Evolutionary conservation across 371 early-diverging fungal species (phyloP), one percentile per base, ranked within the genome.

Genomic region (Syncephalis fuscata): DNA sequence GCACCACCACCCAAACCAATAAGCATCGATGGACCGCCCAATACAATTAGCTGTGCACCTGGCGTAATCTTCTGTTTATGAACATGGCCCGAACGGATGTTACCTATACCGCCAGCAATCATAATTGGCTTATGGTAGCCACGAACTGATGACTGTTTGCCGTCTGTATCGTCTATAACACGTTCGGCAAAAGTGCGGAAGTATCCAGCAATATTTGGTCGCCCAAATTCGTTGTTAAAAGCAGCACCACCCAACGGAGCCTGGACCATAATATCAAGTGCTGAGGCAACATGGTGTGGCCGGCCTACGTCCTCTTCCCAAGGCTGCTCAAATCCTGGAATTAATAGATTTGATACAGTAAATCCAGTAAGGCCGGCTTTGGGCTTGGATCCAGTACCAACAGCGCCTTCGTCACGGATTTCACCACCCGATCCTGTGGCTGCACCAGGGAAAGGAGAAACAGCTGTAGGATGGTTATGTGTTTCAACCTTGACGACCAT

Each of bases 91-190:
- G 84, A 82, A 32, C 90, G 80, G 39, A 96, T 76, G 23, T 81
- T 77, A 52, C 97, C 97, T 48, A 95, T 67, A 49, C 97, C 97
- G 57, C 97, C 97, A 21, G 97, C 95, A 57, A 96, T 75, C 97
- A 94, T 96, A 60, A 96, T 93, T 27, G 97, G 97, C 66, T 96
- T 96, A 62, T 94, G 95, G 69, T 85, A 96, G 9, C 97, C 97
- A 52, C 92, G 81, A 41, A 84, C 56, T 57, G 82, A 83, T 11
- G 32, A 32, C 37, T 52, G 50, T 50, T 39, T 37, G 16, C 61
- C 65, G 26, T 59, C 66, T 45, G 71, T 70, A 27, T 64, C 62
- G 3, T 59, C 55, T 19, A 76, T 73, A 0, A 80, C 73, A 4
- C 76, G 56, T 66, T 85, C 82, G 44, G 83, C 74, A 66, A 81